Conservation (phyloP, 345 rosid genomes). For the Salix koriyanagi region DNA sequence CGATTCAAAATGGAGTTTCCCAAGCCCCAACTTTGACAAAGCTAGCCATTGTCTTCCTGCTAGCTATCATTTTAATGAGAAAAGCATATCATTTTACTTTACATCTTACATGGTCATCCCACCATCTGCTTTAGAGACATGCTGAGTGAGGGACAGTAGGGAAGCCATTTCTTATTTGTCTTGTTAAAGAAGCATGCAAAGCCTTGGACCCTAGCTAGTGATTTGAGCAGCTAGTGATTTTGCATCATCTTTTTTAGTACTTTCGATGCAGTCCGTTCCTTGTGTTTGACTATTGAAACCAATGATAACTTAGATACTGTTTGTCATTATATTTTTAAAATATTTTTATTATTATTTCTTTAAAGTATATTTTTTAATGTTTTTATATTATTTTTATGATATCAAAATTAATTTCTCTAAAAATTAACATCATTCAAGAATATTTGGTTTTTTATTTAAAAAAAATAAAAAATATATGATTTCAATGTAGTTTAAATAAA, state of each 20-base stretch:
- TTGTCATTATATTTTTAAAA: too few species aligned
- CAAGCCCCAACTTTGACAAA: slow-evolving; percentile 2
- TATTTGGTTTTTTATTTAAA: too few species aligned
- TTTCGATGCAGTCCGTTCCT: not conserved
- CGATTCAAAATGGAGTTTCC: slow-evolving; percentile 1
- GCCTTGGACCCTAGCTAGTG: not conserved
- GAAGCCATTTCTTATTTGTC: not conserved
- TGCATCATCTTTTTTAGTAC: not conserved
- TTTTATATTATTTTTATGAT: too few species aligned
- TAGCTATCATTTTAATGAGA: not conserved
- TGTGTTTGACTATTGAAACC: not conserved
- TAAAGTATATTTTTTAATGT: too few species aligned
- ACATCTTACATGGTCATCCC: not conserved
- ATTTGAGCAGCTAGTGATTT: not conserved
- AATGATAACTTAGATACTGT: not conserved
- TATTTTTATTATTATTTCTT: too few species aligned
- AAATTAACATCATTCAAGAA: too few species aligned
- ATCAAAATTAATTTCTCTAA: too few species aligned
- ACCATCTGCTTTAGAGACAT: not conserved
- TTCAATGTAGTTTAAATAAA: too few species aligned
- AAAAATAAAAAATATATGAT: too few species aligned
- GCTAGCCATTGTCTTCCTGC: not conserved
- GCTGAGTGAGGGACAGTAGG: not conserved
- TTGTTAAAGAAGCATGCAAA: not conserved
- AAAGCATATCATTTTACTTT: not conserved